Percentiles rank a stretch among this genome's conserved stretches.
Conservation (phyloP, 441 rosid species). For the Pelargonium citronellum region DNA sequence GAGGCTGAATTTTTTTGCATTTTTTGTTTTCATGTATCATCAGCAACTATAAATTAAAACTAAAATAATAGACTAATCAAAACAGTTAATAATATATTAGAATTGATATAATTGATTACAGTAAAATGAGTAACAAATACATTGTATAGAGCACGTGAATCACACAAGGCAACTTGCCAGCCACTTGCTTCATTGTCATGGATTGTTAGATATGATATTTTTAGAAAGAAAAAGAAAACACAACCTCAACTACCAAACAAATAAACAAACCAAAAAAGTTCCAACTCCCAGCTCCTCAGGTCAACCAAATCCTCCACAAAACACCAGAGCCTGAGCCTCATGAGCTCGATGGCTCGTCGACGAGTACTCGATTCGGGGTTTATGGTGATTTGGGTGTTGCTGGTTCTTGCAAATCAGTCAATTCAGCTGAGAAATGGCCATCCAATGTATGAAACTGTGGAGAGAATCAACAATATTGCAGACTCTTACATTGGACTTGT, state of each 20-base stretch:
- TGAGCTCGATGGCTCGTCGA: not conserved
- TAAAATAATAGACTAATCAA: too few relatives aligned
- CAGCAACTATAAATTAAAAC: too few relatives aligned
- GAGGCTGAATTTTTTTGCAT: too few relatives aligned
- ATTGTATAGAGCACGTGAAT: too few relatives aligned
- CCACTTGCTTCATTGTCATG: not conserved
- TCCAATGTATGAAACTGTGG: conserved; percentile 22
- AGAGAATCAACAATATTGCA: conserved; percentile 24
- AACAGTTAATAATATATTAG: too few relatives aligned
- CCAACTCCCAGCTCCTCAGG: not conserved
- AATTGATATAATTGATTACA: too few relatives aligned
- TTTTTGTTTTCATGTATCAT: too few relatives aligned
- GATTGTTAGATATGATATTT: not conserved
- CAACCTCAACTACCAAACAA: not conserved
- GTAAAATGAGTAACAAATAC: too few relatives aligned
- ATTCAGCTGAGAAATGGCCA: conserved; percentile 22
- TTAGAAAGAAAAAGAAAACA: not conserved
- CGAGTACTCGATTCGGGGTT: not conserved
- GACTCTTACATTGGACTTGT: conserved; percentile 30
- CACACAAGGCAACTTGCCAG: too few relatives aligned
- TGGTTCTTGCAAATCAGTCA: conserved; percentile 9
- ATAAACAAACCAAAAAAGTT: not conserved
- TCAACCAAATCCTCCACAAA: not conserved
- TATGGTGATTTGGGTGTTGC: conserved; percentile 17
- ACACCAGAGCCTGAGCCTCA: not conserved